Evolutionary conservation across 2,329 filamentous ascomycete species (phyloP).

Genomic region (Colletotrichum spaethianum): DNA sequence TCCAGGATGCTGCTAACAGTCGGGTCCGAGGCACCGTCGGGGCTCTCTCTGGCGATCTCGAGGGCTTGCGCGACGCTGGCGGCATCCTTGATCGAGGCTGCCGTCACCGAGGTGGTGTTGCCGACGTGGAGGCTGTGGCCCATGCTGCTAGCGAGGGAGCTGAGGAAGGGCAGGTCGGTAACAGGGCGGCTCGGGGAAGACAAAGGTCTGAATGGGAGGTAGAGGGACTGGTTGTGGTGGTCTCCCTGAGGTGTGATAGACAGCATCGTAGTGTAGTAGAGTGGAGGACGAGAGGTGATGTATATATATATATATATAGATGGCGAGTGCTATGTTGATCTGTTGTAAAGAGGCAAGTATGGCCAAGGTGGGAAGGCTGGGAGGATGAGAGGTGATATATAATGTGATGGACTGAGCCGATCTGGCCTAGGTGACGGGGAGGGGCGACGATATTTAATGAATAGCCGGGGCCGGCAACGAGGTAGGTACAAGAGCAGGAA

Average conservation of each 20-base stretch:
- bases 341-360: slow-evolving; percentile 21
- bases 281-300: slow-evolving; percentile 3
- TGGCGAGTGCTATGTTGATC: slow-evolving; percentile 30
- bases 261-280: slow-evolving; percentile 36
- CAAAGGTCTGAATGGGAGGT: slow-evolving; percentile 36
- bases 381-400: slow-evolving; percentile 39
- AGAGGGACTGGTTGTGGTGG: slow-evolving; percentile 39
- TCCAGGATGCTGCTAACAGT: slow-evolving; percentile 77
- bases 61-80: slow-evolving; percentile 75
- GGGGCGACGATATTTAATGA: slow-evolving; percentile 35
- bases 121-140: slow-evolving; percentile 35
- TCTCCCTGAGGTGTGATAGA: slow-evolving; percentile 42
- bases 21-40: slow-evolving; percentile 75
- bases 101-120: slow-evolving; percentile 44
- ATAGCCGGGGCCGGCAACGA: slow-evolving; percentile 22
- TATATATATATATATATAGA: slow-evolving; percentile 28
- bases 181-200: slow-evolving; percentile 21
- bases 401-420: slow-evolving; percentile 33
- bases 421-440: slow-evolving; percentile 22
- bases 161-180: slow-evolving; percentile 38
- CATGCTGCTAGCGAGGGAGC: slow-evolving; percentile 38
- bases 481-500: slow-evolving; percentile 25
- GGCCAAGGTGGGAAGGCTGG: slow-evolving; percentile 21
- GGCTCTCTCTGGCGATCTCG: slow-evolving; percentile 81
- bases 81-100: slow-evolving; percentile 34